phyloP scores from a whole-genome alignment of 1,284 basidiomycete species.

The Ustilago vetiveriae region DNA sequence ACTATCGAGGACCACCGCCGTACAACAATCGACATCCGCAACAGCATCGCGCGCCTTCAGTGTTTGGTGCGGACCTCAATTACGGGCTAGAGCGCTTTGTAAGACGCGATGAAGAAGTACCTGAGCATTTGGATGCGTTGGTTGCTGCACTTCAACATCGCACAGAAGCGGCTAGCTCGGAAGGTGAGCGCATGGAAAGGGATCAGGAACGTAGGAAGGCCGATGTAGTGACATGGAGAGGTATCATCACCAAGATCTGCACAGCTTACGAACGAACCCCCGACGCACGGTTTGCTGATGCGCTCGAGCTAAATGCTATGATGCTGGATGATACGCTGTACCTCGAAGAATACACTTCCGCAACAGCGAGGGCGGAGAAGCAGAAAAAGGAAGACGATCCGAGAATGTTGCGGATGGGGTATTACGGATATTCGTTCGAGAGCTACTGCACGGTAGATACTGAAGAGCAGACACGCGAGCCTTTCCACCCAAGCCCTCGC shows the following conservation, averaged over 20 bases:
- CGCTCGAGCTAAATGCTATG: constrained; percentile 68
- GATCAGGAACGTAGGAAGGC: constrained; percentile 61
- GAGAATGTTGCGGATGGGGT: constrained; percentile 12
- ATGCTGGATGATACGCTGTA: constrained; percentile 75
- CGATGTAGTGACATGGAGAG: constrained; percentile 81
- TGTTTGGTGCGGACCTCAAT: constrained; percentile 62
- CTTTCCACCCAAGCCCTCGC: constrained; percentile 8
- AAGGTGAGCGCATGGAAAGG: constrained; percentile 5
- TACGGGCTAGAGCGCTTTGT: constrained; percentile 73
- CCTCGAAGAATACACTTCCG: constrained; percentile 80
- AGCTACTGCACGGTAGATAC: constrained; percentile 77
- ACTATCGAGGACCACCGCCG: constrained; percentile 49
- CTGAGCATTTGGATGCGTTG: constrained; percentile 53
- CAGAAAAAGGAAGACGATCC: constrained; percentile 66
- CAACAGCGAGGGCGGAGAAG: constrained; percentile 75
- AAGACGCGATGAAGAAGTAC: constrained; percentile 73
- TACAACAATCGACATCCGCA: constrained; percentile 24
- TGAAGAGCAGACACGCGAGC: constrained; percentile 5
- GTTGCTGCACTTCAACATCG: constrained; percentile 34
- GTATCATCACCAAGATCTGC: constrained; percentile 82
- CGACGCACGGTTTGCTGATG: constrained; percentile 70
- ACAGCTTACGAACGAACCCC: constrained; percentile 46
- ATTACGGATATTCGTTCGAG: constrained; percentile 78
- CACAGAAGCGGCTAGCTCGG: constrained; percentile 17
- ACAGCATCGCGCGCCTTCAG: constrained; percentile 4